A percentile compares a stretch with the other conserved stretches of the same genome.
These are phyloP conservation scores for Polygonum aviculare DNA, from an alignment of 148 eudicot genomes.

Conservation along the genomic window DNA sequence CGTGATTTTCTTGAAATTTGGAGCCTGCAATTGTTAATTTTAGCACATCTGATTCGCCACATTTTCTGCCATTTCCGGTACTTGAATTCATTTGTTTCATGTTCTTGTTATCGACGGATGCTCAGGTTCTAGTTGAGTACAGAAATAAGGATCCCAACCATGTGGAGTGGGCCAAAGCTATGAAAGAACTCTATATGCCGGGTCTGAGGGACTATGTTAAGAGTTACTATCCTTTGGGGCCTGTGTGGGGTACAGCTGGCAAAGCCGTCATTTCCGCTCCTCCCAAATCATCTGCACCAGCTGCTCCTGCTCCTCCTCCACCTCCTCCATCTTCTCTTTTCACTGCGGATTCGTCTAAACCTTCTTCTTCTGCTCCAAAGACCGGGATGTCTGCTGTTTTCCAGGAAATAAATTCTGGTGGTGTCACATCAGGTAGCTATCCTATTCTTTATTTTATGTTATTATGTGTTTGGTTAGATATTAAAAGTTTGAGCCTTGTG, in stretches of 20 bases:
- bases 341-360: constrained; percentile 46
- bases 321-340: constrained; percentile 83
- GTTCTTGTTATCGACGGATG: neutral
- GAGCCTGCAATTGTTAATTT: neutral
- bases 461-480: neutral
- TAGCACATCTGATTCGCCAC: neutral
- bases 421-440: constrained; percentile 56
- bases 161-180: constrained; percentile 92
- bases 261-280: constrained; percentile 48
- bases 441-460: neutral
- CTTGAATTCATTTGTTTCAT: neutral
- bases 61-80: neutral
- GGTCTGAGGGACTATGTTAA: constrained; percentile 93
- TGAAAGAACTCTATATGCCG: constrained; percentile 83
- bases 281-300: constrained; percentile 55
- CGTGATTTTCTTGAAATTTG: neutral
- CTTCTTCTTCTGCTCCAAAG: constrained; percentile 74
- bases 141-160: constrained; percentile 82
- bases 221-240: constrained; percentile 77
- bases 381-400: constrained; percentile 91
- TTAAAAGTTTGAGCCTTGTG: constrained; percentile 9
- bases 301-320: constrained; percentile 84
- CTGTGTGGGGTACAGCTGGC: constrained; percentile 82
- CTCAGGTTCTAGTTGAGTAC: constrained; percentile 81
- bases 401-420: constrained; percentile 69